A percentile compares a stretch with the other conserved stretches of the same genome.
Conservation (phyloP, 1,139 yeast species). For the Debaryomyces sp. region DNA sequence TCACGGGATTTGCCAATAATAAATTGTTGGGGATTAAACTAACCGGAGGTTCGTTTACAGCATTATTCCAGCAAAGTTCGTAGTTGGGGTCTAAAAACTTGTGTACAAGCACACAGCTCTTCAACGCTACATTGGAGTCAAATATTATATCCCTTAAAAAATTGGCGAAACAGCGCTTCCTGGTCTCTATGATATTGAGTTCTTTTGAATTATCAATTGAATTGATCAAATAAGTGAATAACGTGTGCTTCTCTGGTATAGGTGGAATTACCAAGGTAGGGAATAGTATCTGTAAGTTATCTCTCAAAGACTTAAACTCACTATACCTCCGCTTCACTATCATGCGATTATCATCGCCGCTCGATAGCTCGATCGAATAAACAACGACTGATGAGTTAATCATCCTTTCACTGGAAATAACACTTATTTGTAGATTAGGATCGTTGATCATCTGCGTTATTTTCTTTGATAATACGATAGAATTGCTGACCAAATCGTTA, state of each 20-base stretch:
- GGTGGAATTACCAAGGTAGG: constrained; percentile 59
- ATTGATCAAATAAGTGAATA: constrained; percentile 44
- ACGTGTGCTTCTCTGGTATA: constrained; percentile 60
- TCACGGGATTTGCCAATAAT: constrained; percentile 46
- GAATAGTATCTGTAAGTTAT: constrained; percentile 43
- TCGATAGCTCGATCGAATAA: constrained; percentile 37
- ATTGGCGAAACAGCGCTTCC: constrained; percentile 41
- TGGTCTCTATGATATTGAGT: constrained; percentile 41
- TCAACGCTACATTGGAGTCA: constrained; percentile 27
- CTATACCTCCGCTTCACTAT: constrained; percentile 54
- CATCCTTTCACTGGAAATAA: constrained; percentile 40
- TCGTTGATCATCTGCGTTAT: constrained; percentile 33
- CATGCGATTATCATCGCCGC: constrained; percentile 17
- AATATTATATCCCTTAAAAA: constrained; percentile 42
- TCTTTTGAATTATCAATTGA: constrained; percentile 44
- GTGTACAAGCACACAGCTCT: constrained; percentile 36
- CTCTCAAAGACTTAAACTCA: constrained; percentile 56
- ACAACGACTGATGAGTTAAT: constrained; percentile 45
- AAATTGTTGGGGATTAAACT: constrained; percentile 43
- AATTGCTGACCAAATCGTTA: constrained; percentile 32
- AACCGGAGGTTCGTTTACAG: constrained; percentile 49
- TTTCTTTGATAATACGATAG: constrained; percentile 43
- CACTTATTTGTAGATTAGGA: constrained; percentile 31
- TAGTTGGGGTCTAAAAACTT: constrained; percentile 53
- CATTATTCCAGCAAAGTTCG: constrained; percentile 51